Conservation (phyloP, 148 eudicot species). For the Rhododendron griersonianum region DNA sequence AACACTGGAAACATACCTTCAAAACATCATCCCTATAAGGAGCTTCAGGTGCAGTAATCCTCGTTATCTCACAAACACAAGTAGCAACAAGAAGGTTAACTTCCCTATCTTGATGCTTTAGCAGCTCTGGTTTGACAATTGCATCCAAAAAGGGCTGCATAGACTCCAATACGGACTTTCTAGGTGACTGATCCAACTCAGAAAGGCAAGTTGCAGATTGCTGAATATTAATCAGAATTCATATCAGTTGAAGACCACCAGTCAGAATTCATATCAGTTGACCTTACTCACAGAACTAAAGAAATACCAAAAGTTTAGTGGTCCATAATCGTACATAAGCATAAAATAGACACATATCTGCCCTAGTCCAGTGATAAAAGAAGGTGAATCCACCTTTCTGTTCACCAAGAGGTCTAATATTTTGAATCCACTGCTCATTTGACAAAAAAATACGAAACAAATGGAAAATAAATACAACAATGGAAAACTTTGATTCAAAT, state of each 20-base stretch:
- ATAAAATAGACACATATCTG: background rate
- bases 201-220: conserved; percentile 68
- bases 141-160: conserved; percentile 82
- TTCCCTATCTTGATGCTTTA: conserved; percentile 88
- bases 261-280: background rate
- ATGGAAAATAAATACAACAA: background rate
- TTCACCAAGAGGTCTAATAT: background rate
- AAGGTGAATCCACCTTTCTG: background rate
- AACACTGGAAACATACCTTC: conserved; percentile 43
- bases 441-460: background rate
- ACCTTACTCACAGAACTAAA: background rate
- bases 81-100: conserved; percentile 83
- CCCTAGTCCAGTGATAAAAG: background rate
- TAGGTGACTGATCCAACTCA: conserved; percentile 81
- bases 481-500: background rate
- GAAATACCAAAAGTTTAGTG: background rate
- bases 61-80: conserved; percentile 89
- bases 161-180: conserved; percentile 56
- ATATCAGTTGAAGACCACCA: background rate
- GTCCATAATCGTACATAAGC: background rate
- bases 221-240: conserved; percentile 34
- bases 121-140: conserved; percentile 70
- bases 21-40: conserved; percentile 85
- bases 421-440: background rate
- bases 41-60: conserved; percentile 98